Evolutionary conservation across 768 basidiomycete species (phyloP).

Genomic region (Russula sp.): DNA sequence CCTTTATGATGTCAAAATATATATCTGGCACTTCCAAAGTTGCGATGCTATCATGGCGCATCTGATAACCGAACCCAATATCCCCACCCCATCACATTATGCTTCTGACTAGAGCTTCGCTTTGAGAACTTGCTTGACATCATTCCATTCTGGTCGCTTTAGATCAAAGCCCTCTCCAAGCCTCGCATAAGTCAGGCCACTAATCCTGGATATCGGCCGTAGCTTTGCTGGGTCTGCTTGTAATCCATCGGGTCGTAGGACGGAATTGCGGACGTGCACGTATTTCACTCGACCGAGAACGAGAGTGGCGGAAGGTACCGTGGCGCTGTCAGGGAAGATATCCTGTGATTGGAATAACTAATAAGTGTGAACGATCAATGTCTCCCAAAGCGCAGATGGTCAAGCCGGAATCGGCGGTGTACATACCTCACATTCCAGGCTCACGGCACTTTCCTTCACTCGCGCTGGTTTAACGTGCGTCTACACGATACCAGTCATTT

Average conservation of each 20-base stretch:
- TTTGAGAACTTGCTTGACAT: constrained; percentile 32
- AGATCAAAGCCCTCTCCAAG: constrained; percentile 45
- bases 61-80: constrained; percentile 15
- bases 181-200: constrained; percentile 47
- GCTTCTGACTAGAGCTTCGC: constrained; percentile 1
- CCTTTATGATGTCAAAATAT: constrained; percentile 13
- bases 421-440: constrained; percentile 57
- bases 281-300: constrained; percentile 50
- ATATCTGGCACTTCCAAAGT: constrained; percentile 13
- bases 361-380: constrained; percentile 27
- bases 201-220: constrained; percentile 47
- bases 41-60: constrained; percentile 9
- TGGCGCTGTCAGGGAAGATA: constrained; percentile 36
- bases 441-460: constrained; percentile 52
- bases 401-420: neutral
- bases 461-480: constrained; percentile 44
- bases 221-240: constrained; percentile 45
- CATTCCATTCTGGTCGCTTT: constrained; percentile 37
- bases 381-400: neutral
- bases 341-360: constrained; percentile 49
- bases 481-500: constrained; percentile 30
- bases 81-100: constrained; percentile 1
- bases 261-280: constrained; percentile 46
- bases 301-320: constrained; percentile 39
- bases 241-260: constrained; percentile 38